phyloP scores from a whole-genome alignment of 257 asterid species.

The Osmanthus fragrans region DNA sequence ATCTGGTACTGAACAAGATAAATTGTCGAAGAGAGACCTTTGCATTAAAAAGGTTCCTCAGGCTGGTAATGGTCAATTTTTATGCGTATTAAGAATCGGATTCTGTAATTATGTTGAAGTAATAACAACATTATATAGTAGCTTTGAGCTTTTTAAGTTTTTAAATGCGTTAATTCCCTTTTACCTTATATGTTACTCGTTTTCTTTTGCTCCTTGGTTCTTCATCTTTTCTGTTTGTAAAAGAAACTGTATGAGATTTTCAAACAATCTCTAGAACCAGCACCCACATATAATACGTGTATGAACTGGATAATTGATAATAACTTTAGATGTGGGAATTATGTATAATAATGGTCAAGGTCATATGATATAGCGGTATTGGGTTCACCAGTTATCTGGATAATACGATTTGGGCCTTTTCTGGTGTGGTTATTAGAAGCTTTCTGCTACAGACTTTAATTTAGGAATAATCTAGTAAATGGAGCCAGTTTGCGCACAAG shows the following conservation, averaged over 20 bases:
- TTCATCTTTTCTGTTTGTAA: neutral
- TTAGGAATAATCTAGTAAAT: neutral
- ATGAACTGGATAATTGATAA: neutral
- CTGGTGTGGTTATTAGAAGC: neutral
- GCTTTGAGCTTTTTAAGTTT: neutral
- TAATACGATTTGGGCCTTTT: neutral
- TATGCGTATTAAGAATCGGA: neutral
- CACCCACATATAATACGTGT: neutral
- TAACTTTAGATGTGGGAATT: neutral
- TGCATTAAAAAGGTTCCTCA: slow-evolving; percentile 36
- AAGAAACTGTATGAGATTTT: neutral
- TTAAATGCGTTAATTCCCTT: neutral
- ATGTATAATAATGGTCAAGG: neutral
- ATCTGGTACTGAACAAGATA: slow-evolving; percentile 33
- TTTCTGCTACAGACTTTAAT: neutral
- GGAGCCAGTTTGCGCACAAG: neutral
- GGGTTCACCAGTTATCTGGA: neutral
- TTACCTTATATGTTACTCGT: neutral
- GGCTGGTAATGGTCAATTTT: slow-evolving; percentile 41
- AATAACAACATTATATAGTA: neutral
- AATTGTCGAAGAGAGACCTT: slow-evolving; percentile 34
- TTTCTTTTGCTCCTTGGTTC: neutral
- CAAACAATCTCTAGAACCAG: neutral
- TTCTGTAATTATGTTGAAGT: neutral
- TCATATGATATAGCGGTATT: neutral